These are phyloP conservation scores for Actinomucor elegans DNA, from an alignment of 371 early-diverging fungal genomes.

Conservation along the genomic window DNA sequence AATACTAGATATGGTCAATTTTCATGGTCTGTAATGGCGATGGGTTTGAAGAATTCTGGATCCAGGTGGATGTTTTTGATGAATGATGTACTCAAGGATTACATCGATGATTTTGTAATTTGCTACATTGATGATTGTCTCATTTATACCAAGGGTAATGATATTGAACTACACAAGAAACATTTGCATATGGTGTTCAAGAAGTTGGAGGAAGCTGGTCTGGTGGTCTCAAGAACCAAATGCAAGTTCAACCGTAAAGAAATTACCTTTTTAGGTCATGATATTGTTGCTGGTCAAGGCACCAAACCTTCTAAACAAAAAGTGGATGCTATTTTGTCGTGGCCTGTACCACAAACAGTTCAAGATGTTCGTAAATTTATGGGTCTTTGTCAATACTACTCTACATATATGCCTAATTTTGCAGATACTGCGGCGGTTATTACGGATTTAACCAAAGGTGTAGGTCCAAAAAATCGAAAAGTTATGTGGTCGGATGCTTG, in stretches of 20 bases:
- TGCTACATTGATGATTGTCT: slow-evolving; percentile 51
- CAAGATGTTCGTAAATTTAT: slow-evolving; percentile 35
- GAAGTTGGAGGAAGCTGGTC: slow-evolving; percentile 18
- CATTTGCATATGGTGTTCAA: slow-evolving; percentile 40
- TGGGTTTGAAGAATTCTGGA: slow-evolving; percentile 53
- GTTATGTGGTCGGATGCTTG: neutral
- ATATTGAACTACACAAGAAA: slow-evolving; percentile 34
- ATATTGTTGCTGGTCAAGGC: slow-evolving; percentile 29
- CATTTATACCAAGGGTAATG: slow-evolving; percentile 40
- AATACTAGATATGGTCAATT: slow-evolving; percentile 27
- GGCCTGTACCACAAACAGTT: slow-evolving; percentile 38
- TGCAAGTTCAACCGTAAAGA: slow-evolving; percentile 39
- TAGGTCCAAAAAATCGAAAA: slow-evolving; percentile 8
- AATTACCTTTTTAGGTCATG: slow-evolving; percentile 50
- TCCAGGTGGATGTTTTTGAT: slow-evolving; percentile 46
- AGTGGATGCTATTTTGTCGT: slow-evolving; percentile 18
- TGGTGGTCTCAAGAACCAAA: slow-evolving; percentile 49
- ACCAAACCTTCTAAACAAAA: slow-evolving; percentile 26
- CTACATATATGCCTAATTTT: slow-evolving; percentile 27
- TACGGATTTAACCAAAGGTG: slow-evolving; percentile 30
- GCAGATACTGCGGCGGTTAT: slow-evolving; percentile 37
- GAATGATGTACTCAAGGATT: slow-evolving; percentile 27
- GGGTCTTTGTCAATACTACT: slow-evolving; percentile 31
- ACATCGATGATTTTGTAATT: slow-evolving; percentile 34
- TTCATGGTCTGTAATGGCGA: slow-evolving; percentile 48